phyloP scores from a whole-genome alignment of 441 rosid genomes.

The Adansonia gregorii region DNA sequence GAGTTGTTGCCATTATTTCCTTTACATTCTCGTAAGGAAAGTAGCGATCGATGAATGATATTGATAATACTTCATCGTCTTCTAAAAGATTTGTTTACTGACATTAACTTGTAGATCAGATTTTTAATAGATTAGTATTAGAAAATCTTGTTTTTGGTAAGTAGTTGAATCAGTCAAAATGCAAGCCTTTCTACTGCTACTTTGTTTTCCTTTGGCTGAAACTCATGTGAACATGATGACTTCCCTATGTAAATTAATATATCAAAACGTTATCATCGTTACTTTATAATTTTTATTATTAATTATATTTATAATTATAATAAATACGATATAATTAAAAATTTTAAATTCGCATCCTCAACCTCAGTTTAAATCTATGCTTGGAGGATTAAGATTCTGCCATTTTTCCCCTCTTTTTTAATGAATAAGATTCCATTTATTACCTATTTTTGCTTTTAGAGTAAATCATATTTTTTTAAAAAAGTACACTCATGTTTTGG shows the following conservation, averaged over 20 bases:
- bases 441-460: too few species aligned
- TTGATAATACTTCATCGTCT: background rate
- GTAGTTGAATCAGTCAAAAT: background rate
- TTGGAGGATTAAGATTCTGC: background rate
- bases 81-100: background rate
- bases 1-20: slow-evolving; percentile 78
- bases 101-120: background rate
- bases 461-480: too few species aligned
- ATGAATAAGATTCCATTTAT: too few species aligned
- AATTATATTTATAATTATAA: too few species aligned
- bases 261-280: too few species aligned
- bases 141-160: background rate
- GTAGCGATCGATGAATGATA: background rate
- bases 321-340: too few species aligned
- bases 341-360: too few species aligned
- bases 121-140: background rate
- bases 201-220: background rate
- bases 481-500: too few species aligned
- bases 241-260: background rate
- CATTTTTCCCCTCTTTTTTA: background rate
- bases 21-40: slow-evolving; percentile 53
- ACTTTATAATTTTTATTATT: too few species aligned
- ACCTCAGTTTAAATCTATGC: too few species aligned
- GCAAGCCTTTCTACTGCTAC: too few species aligned
- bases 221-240: background rate